Evolutionary conservation across 495 filamentous ascomycete genomes (phyloP), one percentile per base, ranked within the genome.

Genomic region (Hypoxylon crocopeplum): DNA sequence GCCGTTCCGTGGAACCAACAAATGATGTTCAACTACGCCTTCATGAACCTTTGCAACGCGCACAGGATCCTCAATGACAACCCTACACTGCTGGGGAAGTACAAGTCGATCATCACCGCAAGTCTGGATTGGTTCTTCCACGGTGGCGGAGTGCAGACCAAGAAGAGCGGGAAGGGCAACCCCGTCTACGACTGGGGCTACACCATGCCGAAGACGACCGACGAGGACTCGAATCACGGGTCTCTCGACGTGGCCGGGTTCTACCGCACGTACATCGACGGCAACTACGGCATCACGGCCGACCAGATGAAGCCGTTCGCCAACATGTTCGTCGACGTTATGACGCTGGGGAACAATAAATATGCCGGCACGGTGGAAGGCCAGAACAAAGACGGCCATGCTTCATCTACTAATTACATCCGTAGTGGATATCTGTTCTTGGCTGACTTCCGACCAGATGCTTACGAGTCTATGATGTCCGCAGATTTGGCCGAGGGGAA

Each of bases 1-100:
- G 19, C 61, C n/a, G 61, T 64, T 8, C 56, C 61, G 8, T 64
- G 56, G 61, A 64, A 64, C 21, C 56, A 64, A 13, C 61, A 60
- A 48, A 64, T 64, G 61, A 64, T 64, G 61, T 64, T 64, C 29
- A 64, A 64, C 41, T 60, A 64, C 41, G 60, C 48, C 20, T 60
- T 64, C 42, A 22, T 58, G 33, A 64, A 54, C 21, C 61, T 64
- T 2, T 39, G 33, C 36, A 36, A 39, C 41, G 54, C 60, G 16
- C 60, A 64, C 19, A 49, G 41, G 37, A 52, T 53, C n/a, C 60
- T 64, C 29, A 41, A 40, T 1, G 60, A 64, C 47, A 64, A 59
- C 42, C 40, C 40, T n/a, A 36, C 24, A 13, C 21, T 64, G 19
- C 10, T 48, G 2, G 38, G 16, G 6, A 54, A 52, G 27, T 64